Base-by-base conservation (phyloP, 306 rosid genomes). In the Prunus kanzakura region DNA sequence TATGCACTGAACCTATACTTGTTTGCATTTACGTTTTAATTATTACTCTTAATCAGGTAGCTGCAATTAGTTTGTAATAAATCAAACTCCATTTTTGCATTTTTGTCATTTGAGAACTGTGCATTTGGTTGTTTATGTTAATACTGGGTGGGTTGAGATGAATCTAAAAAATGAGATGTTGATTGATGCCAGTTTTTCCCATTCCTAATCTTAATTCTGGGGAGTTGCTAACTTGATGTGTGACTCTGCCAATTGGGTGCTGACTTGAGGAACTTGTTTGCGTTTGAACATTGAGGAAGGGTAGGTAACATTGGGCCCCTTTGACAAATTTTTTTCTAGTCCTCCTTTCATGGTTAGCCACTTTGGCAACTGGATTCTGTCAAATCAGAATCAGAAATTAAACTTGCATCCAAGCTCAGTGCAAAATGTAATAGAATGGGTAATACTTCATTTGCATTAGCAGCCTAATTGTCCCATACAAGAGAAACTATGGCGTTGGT, bases 1-100 rank as follows among this genome's bases (percentile, higher is more conserved):
- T 86, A 75, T 76, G 87, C 78, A 43, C 67, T 74, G 79, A 47
- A 64, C 45, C 67, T 79, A 19, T 66, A 11, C 60, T 76, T 11
- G 11, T 71, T 67, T 58, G 55, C 16, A 64, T n/a, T 4, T 9
- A 30, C 20, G 10, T 51, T 78, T 70, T 68, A 23, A 19, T 73
- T 57, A 49, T 27, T 47, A 54, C 55, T 32, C 18, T 47, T 47
- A 14, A 67, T 51, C 35, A 32, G 25, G n/a, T 29, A 27, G 4
- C 67, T 11, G 50, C 30, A 66, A 62, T 52, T 56, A 20, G 61
- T 73, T 22, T 12, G 12, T 7, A 35, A 38, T 4, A 45, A 14
- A 32, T 38, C 0, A 29, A 60, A 56, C 20, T 35, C 62, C 12
- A 66, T 35, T 71, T 1, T 63, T 72, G 11, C 15, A 7, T 10